Base-by-base conservation (phyloP, 768 basidiomycete species). In the Hericium rajendrae region DNA sequence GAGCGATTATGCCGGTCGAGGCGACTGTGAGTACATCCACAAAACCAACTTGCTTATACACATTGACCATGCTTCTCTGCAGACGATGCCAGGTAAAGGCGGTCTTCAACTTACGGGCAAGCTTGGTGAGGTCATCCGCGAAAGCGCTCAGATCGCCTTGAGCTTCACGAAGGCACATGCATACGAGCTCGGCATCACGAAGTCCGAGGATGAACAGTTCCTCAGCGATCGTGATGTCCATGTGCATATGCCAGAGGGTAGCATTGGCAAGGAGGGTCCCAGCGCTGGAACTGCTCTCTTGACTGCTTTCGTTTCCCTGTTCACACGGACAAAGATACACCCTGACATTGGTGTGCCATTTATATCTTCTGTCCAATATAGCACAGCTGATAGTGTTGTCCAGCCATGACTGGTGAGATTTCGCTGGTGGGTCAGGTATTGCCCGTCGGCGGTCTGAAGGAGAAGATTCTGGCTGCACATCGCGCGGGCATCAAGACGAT, bases 341-440 rank as follows among this genome's bases (percentile, higher is more conserved):
- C 89, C 90, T 15, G 91, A 97, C 72, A 90, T 97, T 55, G 93
- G 91, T 93, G 64, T 20, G 86, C 72, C 5, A 39, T 26, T 49
- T 20, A 50, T 38, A 28, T 46, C 48, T 37, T 38, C 51, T 13
- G 26, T 26, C 41, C 37, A 9, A 38, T 51, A 6, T 56, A 12
- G 40, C 46, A 48, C 20, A 51, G 50, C 12, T 28, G 38, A 53
- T 3, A 26, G 55, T 37, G 11, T 16, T n/a, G 18, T 53, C 0
- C 59, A 93, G 94, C 97, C 6, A 94, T 98, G 93, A 98, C 97
- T 0, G 97, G 97, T 15, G 97, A 99, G 71, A 93, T 99, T 57
- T 93, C 94, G 2, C 83, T 99, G 15, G 87, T 94, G 0, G 97
- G 97, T 0, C 93, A 97, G 71, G 95, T 99, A 9, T 78, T 97